Evolutionary conservation across 2,329 filamentous ascomycete genomes (phyloP).

Genomic region (Penicillium sp.): DNA sequence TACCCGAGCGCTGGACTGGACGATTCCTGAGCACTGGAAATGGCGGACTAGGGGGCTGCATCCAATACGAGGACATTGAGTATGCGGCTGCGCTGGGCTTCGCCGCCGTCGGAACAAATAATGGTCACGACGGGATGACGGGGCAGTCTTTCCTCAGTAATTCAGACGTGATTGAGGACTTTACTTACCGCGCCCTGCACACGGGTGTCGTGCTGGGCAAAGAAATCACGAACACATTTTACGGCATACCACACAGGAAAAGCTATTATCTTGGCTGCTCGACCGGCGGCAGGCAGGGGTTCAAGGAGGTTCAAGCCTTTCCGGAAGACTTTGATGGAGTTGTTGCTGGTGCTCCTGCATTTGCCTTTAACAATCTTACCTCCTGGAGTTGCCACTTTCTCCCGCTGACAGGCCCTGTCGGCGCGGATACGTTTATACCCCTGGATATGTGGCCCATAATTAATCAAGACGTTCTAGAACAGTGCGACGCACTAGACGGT

Average conservation of each 20-base stretch:
- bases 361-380: constrained; percentile 47
- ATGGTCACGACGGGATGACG: constrained; percentile 18
- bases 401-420: constrained; percentile 40
- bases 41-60: constrained; percentile 18
- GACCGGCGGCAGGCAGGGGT: constrained; percentile 11
- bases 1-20: constrained; percentile 14
- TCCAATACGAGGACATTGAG: constrained; percentile 17
- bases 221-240: constrained; percentile 11
- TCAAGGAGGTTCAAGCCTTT: constrained; percentile 11
- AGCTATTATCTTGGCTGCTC: constrained; percentile 20
- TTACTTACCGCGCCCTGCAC: constrained; percentile 17
- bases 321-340: constrained; percentile 44
- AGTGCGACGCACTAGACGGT: constrained; percentile 41
- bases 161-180: constrained; percentile 7
- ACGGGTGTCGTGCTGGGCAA: constrained; percentile 11
- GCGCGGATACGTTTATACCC: constrained; percentile 26
- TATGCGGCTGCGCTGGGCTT: constrained; percentile 17
- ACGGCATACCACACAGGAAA: constrained; percentile 7
- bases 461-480: constrained; percentile 41
- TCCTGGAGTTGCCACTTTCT: constrained; percentile 46
- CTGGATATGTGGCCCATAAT: constrained; percentile 25
- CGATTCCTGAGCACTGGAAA: constrained; percentile 17
- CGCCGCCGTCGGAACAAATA: constrained; percentile 17
- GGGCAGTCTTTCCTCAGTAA: constrained; percentile 4
- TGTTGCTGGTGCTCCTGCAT: constrained; percentile 47